Base-by-base conservation (phyloP, 495 filamentous ascomycete genomes). In the Terfezia claveryi region DNA sequence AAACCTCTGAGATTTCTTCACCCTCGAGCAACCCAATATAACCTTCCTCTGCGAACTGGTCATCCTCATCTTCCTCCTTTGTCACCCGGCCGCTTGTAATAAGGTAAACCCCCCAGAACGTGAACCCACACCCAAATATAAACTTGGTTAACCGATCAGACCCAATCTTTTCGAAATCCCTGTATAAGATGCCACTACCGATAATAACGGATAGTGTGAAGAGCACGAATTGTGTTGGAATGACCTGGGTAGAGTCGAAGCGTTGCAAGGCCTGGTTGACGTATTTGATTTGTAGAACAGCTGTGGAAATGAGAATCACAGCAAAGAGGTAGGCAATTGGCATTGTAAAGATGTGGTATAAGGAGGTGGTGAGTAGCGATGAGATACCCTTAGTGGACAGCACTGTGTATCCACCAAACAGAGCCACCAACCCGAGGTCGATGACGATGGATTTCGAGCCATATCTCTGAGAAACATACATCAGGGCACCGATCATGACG, bases 241-340 rank as follows among this genome's bases (percentile, higher is more conserved):
- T 95, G 57, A 98, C 91, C 62, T 94, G 86, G 0, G 91, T 98
- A 0, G 88, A 89, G 67, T 94, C 86, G 70, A 98, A 98, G 54
- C 85, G 80, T 64, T 92, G 87, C 17, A 98, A 72, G 1, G 91
- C 88, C 51, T 87, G 86, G 70, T 98, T 98, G 58, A 98, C 74
- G 66, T 95, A 98, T 58, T 82, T 85, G 58, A 98, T 86, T 68
- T 98, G 91, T 77, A 95, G 83, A 54, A 96, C 69, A 17, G 91
- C 91, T 8, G 89, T 94, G 36, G 68, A 78, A 8, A 89, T 70
- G 14, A 98, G 76, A 49, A 96, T 68, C 49, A 80, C 74, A 2
- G 83, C 68, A 11, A 96, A 76, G 1, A 81, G 76, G 63, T 96
- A 98, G 37, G 87, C 87, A 59, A 98, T 80, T 6, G 87, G 89